Evolutionary conservation across 495 filamentous ascomycete species (phyloP).

Genomic region (Cercophora sp.): DNA sequence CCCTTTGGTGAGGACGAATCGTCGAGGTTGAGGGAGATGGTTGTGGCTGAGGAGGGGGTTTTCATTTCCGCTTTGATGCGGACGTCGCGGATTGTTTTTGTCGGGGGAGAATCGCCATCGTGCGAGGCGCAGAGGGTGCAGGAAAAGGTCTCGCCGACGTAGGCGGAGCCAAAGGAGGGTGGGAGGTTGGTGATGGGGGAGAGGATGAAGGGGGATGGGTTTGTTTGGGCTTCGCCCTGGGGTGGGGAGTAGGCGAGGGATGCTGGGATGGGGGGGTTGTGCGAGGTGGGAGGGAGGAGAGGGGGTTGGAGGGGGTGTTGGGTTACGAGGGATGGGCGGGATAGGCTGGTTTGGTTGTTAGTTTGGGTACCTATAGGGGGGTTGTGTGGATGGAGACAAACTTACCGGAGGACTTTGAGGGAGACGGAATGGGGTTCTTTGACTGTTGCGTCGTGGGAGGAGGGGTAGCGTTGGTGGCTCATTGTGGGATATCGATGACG

Average conservation of each 20-base stretch:
- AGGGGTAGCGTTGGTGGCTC: constrained; percentile 50
- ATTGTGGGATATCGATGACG: constrained; percentile 25
- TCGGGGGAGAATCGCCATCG: constrained; percentile 43
- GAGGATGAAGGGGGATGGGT: constrained; percentile 46
- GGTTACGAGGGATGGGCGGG: constrained; percentile 50
- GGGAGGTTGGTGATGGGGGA: constrained; percentile 76
- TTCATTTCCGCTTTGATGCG: constrained; percentile 91
- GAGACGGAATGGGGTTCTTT: constrained; percentile 84
- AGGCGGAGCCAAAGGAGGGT: constrained; percentile 86
- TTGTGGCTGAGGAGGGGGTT: constrained; percentile 53
- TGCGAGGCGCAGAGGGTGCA: constrained; percentile 95
- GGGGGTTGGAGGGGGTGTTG: constrained; percentile 44
- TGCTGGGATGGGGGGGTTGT: constrained; percentile 34
- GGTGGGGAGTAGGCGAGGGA: constrained; percentile 41
- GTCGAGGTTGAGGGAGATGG: constrained; percentile 3
- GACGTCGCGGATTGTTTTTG: constrained; percentile 63
- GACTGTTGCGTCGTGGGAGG: constrained; percentile 50
- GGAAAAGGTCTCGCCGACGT: constrained; percentile 91
- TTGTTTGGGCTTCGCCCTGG: constrained; percentile 21
- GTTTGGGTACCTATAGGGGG: neutral
- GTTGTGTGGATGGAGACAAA: neutral
- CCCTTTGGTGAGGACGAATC: constrained; percentile 15
- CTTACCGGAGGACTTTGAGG: constrained; percentile 71
- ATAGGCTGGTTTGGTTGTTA: constrained; percentile 36
- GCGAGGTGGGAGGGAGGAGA: constrained; percentile 10